A percentile compares a stretch with the other conserved stretches of the same genome.
phyloP scores from a whole-genome alignment of 495 filamentous ascomycete genomes.

The Acidiella bohemica region DNA sequence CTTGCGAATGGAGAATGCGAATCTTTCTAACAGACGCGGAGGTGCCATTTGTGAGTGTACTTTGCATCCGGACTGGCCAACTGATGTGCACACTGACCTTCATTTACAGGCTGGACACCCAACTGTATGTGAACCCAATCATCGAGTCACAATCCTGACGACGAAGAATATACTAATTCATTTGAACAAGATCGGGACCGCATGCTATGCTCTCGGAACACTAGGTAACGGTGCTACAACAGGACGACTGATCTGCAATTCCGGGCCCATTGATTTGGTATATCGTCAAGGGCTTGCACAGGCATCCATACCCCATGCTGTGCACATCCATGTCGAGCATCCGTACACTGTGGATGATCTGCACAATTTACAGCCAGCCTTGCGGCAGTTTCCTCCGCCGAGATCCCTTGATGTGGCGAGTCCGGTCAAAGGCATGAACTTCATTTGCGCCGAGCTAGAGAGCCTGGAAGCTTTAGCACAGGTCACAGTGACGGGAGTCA shows the following conservation, averaged over 20 bases:
- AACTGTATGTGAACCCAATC: too few species aligned
- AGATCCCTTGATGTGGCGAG: constrained; percentile 32
- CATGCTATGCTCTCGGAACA: constrained; percentile 34
- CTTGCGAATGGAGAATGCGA: constrained; percentile 38
- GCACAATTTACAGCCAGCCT: constrained; percentile 22
- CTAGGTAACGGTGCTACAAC: constrained; percentile 5
- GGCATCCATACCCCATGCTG: constrained; percentile 51
- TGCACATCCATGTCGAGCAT: constrained; percentile 44
- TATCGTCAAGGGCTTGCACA: constrained; percentile 33
- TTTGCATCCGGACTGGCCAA: too few species aligned
- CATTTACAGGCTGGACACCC: constrained; percentile 75
- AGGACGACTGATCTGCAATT: constrained; percentile 38
- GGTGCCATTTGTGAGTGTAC: constrained; percentile 60
- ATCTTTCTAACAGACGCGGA: constrained; percentile 54
- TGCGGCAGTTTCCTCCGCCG: constrained; percentile 14
- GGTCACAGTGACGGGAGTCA: constrained; percentile 11
- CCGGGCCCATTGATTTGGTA: constrained; percentile 43
- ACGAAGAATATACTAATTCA: too few species aligned
- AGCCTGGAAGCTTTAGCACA: constrained; percentile 32
- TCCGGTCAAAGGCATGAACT: constrained; percentile 59
- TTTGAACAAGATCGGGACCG: too few species aligned
- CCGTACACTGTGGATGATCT: constrained; percentile 5
- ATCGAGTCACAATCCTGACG: too few species aligned
- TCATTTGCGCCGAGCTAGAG: constrained; percentile 41
- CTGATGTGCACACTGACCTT: too few species aligned